Evolutionary conservation across 768 basidiomycete species (phyloP), one percentile per base, ranked within the genome.

Genomic region (Chalciporus pseudorubinellus): DNA sequence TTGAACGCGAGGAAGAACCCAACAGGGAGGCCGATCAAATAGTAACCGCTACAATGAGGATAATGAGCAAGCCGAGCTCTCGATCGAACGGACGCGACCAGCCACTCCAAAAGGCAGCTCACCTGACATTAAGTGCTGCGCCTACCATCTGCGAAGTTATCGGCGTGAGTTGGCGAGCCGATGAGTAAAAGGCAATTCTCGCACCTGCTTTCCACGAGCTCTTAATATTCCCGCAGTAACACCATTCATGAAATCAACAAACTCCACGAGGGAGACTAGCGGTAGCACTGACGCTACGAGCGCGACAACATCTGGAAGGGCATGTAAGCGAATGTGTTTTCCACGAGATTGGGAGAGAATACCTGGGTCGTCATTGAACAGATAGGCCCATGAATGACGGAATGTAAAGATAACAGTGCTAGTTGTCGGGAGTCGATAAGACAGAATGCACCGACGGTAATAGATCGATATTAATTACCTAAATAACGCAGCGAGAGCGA

Each of bases 191-290:
- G 24, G 5, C 8, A 47, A 44, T 26, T 22, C 18, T 58, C 68
- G 22, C 42, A 74, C 82, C 68, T 87, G 87, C 66, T 85, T 87
- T 12, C 92, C 92, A 31, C 82, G 71, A 0, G 92, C 85, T 26
- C 94, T 77, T 42, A 98, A 71, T 53, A 95, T 81, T 3, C 92
- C 92, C 2, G 76, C 79, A 0, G 84, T 80, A 7, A 92, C 82
- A 0, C 80, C 86, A 3, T 77, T 70, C 8, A 83, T 73, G 2
- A 84, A 88, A 59, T 98, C 94, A 52, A 92, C 85, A 4, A 93
- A 80, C 64, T 93, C 86, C 72, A 86, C 87, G 22, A 86, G 72
- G 4, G 84, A 80, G 3, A 93, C 80, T 6, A 87, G 72, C 0
- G 89, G 87, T 20, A 92, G 65, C 47, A 91, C 83, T 1, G 72